These are phyloP conservation scores for Spiraea crenata DNA, from an alignment of 331 rosid genomes.

Conservation along the genomic window DNA sequence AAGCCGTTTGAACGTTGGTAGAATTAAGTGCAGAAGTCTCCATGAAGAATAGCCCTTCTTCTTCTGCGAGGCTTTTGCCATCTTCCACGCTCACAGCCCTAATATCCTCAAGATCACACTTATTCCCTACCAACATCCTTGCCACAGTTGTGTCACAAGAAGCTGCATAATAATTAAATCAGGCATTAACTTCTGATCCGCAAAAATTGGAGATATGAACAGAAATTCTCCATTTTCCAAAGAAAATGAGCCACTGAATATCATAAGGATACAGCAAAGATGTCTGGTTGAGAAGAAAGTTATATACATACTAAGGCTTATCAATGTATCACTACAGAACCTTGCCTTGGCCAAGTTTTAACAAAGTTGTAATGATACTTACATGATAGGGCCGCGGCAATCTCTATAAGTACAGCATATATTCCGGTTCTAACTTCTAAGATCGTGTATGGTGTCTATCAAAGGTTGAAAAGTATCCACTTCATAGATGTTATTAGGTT, in stretches of 20 bases:
- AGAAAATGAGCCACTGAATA: background rate
- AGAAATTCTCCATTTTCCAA: background rate
- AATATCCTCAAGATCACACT: slow-evolving; percentile 84
- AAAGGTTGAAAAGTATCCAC: background rate
- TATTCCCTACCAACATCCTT: slow-evolving; percentile 90
- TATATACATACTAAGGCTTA: background rate
- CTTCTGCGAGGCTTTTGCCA: slow-evolving; percentile 81
- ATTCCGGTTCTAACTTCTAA: background rate
- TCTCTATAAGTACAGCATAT: too few relatives aligned
- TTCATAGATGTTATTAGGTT: background rate
- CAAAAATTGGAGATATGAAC: slow-evolving; percentile 2
- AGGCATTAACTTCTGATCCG: background rate
- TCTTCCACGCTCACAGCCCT: slow-evolving; percentile 83
- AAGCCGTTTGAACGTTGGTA: slow-evolving; percentile 79
- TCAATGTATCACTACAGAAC: background rate
- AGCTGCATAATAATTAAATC: slow-evolving; percentile 43
- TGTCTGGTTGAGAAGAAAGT: background rate
- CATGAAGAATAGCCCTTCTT: slow-evolving; percentile 83
- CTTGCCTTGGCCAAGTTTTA: background rate
- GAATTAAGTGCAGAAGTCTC: slow-evolving; percentile 94
- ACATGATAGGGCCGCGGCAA: background rate
- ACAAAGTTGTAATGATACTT: background rate
- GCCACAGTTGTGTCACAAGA: slow-evolving; percentile 78
- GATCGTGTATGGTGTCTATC: background rate
- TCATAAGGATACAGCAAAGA: background rate